Evolutionary conservation across 139 green algal genomes (phyloP).

Genomic region (Chlorella sorokiniana): DNA sequence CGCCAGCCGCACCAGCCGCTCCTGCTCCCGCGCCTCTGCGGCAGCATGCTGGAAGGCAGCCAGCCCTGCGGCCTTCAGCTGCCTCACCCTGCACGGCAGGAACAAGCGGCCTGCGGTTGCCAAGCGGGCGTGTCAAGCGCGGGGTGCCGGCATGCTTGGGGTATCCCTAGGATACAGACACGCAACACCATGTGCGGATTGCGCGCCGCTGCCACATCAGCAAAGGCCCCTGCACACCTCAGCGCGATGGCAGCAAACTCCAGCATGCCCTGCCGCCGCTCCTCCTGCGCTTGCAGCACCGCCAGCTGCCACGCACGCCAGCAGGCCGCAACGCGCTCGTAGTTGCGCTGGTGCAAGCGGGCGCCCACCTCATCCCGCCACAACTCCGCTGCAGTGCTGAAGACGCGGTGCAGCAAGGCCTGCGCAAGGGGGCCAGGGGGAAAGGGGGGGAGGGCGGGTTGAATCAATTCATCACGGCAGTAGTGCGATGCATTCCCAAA

Average conservation of each 20-base stretch:
- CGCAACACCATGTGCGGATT: too few species aligned
- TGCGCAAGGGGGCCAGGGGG: background rate
- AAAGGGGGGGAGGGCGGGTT: too few species aligned
- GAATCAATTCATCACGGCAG: background rate
- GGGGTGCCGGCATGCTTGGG: too few species aligned
- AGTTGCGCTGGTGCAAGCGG: slow-evolving; percentile 26
- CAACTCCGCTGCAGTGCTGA: slow-evolving; percentile 17
- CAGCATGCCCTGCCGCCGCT: slow-evolving; percentile 30
- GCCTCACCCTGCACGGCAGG: slow-evolving; percentile 2
- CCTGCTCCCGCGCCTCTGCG: background rate
- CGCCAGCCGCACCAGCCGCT: background rate
- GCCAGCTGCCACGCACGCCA: slow-evolving; percentile 33
- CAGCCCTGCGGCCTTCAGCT: slow-evolving; percentile 23
- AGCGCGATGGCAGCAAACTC: slow-evolving; percentile 12
- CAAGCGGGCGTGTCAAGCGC: too few species aligned
- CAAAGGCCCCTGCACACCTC: background rate
- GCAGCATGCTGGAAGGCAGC: background rate
- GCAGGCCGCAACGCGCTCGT: background rate
- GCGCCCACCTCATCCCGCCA: slow-evolving; percentile 35
- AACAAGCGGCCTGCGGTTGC: background rate
- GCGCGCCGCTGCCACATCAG: background rate
- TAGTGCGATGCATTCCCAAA: background rate
- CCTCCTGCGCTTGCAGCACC: slow-evolving; percentile 25
- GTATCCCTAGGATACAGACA: background rate
- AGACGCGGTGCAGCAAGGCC: slow-evolving; percentile 35